Evolutionary conservation across 2,329 filamentous ascomycete genomes (phyloP).

Genomic region (Penicillium nordicum): DNA sequence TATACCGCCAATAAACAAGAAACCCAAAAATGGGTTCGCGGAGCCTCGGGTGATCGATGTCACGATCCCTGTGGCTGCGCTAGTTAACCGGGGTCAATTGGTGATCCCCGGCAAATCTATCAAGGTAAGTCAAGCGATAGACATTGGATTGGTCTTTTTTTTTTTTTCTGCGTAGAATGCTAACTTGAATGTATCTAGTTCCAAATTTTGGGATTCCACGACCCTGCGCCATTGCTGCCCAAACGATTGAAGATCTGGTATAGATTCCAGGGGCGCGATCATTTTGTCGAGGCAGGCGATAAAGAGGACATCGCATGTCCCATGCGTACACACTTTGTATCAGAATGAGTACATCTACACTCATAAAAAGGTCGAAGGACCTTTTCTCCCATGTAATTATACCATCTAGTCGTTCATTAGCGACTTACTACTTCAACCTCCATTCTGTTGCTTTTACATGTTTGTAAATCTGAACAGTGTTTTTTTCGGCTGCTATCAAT

Average conservation of each 20-base stretch:
- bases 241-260: conserved; percentile 44
- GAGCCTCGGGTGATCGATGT: conserved; percentile 38
- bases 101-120: conserved; percentile 33
- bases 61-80: conserved; percentile 44
- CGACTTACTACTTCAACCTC: background rate
- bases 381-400: conserved; percentile 15
- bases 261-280: conserved; percentile 37
- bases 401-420: conserved; percentile 8
- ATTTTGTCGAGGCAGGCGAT: conserved; percentile 39
- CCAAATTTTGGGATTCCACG: conserved; percentile 44
- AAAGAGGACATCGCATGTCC: conserved; percentile 39
- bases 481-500: no score
- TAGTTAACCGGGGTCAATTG: conserved; percentile 43
- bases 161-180: background rate
- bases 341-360: conserved; percentile 5
- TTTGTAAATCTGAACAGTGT: background rate
- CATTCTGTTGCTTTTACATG: background rate
- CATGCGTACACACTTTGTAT: conserved; percentile 37
- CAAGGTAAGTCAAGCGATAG: conserved; percentile 30
- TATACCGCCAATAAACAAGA: conserved; percentile 27
- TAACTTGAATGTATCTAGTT: conserved; percentile 30
- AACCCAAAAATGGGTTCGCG: conserved; percentile 17
- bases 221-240: conserved; percentile 41
- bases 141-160: background rate
- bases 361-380: background rate